Conservation (phyloP, 306 rosid genomes). For the Fagus crenata region DNA sequence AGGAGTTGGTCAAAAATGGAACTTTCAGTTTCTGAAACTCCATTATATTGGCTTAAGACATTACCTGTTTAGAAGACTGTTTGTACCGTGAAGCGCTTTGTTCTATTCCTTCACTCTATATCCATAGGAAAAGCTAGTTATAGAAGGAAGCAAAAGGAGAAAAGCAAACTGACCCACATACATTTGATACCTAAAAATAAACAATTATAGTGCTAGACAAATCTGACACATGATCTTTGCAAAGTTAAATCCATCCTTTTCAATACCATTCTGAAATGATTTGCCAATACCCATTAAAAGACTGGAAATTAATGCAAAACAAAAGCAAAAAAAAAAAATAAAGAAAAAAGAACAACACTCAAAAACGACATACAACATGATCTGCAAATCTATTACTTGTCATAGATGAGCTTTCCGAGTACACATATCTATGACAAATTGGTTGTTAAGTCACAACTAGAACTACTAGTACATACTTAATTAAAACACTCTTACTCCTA, state of each 20-base stretch:
- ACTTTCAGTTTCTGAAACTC: background rate
- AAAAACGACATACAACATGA: conserved; percentile 27
- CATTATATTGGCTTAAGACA: background rate
- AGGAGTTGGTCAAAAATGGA: background rate
- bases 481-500: background rate
- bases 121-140: background rate
- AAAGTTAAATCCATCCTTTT: conserved; percentile 7
- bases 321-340: background rate
- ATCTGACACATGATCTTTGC: conserved; percentile 19
- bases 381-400: conserved; percentile 37
- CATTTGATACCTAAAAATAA: background rate
- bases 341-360: too few species aligned
- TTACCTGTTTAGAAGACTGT: background rate
- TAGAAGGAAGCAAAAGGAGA: conserved; percentile 7
- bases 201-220: conserved; percentile 18
- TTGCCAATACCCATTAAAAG: conserved; percentile 15
- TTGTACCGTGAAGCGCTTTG: background rate
- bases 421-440: conserved; percentile 23
- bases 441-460: conserved; percentile 8
- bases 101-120: background rate
- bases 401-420: conserved; percentile 30
- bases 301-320: conserved; percentile 7
- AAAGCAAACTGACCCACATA: conserved; percentile 4
- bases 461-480: conserved; percentile 10
- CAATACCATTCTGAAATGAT: conserved; percentile 17